These are phyloP conservation scores for Furcasterigmium furcatum DNA, from an alignment of 2,329 filamentous ascomycete genomes.

Conservation along the genomic window DNA sequence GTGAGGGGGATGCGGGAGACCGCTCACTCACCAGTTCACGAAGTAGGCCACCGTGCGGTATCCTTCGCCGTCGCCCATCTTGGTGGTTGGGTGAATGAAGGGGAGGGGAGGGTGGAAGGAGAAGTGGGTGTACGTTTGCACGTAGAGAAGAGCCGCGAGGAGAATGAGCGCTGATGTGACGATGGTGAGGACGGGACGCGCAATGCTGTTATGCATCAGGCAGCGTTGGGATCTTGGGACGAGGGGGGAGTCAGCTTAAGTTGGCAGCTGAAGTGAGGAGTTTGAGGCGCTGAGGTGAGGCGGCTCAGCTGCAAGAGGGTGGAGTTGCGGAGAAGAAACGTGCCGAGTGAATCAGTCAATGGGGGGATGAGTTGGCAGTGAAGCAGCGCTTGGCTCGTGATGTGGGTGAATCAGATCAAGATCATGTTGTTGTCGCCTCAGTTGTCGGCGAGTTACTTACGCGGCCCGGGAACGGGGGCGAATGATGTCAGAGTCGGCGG, in stretches of 20 bases:
- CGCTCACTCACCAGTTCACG: slow-evolving; percentile 59
- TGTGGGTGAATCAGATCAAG: too few species aligned
- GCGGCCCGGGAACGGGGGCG: not conserved
- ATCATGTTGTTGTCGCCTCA: too few species aligned
- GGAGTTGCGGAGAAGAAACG: too few species aligned
- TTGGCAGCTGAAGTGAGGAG: too few species aligned
- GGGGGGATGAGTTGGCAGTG: slow-evolving; percentile 1
- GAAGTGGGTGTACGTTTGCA: slow-evolving; percentile 13
- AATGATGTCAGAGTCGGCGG: too few species aligned
- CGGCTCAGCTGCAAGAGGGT: not conserved
- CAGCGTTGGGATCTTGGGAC: not conserved
- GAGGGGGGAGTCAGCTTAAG: too few species aligned
- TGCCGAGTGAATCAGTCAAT: not conserved
- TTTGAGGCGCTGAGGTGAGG: not conserved
- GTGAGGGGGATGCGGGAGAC: too few species aligned
- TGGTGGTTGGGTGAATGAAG: slow-evolving; percentile 7
- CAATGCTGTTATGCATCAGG: slow-evolving; percentile 9
- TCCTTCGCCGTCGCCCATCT: slow-evolving; percentile 43
- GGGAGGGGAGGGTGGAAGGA: slow-evolving; percentile 5
- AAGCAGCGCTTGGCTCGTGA: slow-evolving; percentile 1
- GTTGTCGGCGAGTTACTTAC: too few species aligned
- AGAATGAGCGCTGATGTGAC: slow-evolving; percentile 15
- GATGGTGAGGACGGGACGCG: slow-evolving; percentile 4
- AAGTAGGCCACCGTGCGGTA: slow-evolving; percentile 71
- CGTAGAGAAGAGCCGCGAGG: slow-evolving; percentile 13